Evolutionary conservation across 345 rosid genomes (phyloP).

Genomic region (Linum tenue): DNA sequence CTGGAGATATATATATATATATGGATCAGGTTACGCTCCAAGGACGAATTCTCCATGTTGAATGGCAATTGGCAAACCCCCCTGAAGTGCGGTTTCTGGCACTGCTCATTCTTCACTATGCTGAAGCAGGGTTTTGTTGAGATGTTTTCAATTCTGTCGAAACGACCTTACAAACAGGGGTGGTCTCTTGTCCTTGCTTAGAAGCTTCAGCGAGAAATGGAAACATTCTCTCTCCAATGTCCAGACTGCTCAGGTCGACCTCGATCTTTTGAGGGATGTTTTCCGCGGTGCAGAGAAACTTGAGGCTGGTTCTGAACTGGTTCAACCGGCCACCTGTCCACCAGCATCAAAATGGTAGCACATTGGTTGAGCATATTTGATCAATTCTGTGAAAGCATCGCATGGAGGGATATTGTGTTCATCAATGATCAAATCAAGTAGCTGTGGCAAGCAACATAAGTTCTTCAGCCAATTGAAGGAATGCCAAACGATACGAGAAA

Average conservation of each 20-base stretch:
- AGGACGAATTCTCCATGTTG: background rate
- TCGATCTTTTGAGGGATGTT: conserved; percentile 72
- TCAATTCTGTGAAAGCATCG: too few relatives aligned
- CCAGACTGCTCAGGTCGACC: conserved; percentile 77
- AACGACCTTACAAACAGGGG: conserved; percentile 72
- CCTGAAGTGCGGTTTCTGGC: background rate
- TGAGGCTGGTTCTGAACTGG: conserved; percentile 41
- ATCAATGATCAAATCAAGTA: too few relatives aligned
- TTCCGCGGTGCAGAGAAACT: conserved; percentile 56
- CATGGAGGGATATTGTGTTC: too few relatives aligned
- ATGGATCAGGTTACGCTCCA: too few relatives aligned
- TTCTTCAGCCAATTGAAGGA: too few relatives aligned
- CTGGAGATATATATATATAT: too few relatives aligned
- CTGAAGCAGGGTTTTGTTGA: conserved; percentile 19
- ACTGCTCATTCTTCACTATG: background rate
- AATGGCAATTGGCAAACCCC: background rate
- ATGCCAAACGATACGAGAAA: too few relatives aligned
- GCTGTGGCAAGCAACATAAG: too few relatives aligned
- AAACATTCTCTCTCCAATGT: conserved; percentile 61
- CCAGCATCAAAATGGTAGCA: conserved; percentile 9
- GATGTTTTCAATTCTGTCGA: conserved; percentile 31
- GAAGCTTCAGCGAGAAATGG: conserved; percentile 64
- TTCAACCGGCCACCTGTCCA: conserved; percentile 57
- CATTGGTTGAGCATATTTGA: background rate
- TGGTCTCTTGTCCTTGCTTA: conserved; percentile 56